Evolutionary conservation across 345 rosid species (phyloP), one percentile per base, ranked within the genome.

Genomic region (Nasturtium officinale): DNA sequence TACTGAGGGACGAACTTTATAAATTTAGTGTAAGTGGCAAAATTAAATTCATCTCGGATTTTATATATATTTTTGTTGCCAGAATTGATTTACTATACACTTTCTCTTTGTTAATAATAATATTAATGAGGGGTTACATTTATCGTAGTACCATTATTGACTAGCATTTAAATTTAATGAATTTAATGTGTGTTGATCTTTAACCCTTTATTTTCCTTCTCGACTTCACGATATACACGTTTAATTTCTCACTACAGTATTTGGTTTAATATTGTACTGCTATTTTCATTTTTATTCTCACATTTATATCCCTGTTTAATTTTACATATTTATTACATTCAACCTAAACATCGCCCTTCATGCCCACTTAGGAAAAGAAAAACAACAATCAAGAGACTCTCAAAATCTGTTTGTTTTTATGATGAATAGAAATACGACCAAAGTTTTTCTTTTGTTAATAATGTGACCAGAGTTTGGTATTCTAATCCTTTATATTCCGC

Each of bases 121-220:
- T 60, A 75, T 66, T 75, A 68, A 75, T 61, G 79, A 68, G 74
- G 74, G 74, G 79, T 68, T 75, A 68, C 80, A 77, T 70, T 76
- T 76, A 69, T 77, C 69, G 80, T 70, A 70, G 72, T 77, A 56
- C 61, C 75, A 77, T 77, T 71, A 71, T 71, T 71, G 76, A 70
- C 76, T 71, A 71, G 67, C 67, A 77, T 71, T 77, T 47, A 47
- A 63, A 74, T 28, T 58, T 62, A 63, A 62, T 76, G 60, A 63
- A 74, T 28, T 58, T 62, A 63, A 62, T 76, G 60, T 42, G 38
- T 68, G 40, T 32, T 68, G 51, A 68, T 76, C 69, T 62, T 52
- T 76, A 46, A 25, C 60, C 52, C 58, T 59, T 74, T n/a, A n/a
- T 64, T 54, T 43, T 53, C 5, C 10, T 47, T 7, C 43, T 18